Conservation (phyloP, 441 rosid genomes). For the Isatis lusitanica region DNA sequence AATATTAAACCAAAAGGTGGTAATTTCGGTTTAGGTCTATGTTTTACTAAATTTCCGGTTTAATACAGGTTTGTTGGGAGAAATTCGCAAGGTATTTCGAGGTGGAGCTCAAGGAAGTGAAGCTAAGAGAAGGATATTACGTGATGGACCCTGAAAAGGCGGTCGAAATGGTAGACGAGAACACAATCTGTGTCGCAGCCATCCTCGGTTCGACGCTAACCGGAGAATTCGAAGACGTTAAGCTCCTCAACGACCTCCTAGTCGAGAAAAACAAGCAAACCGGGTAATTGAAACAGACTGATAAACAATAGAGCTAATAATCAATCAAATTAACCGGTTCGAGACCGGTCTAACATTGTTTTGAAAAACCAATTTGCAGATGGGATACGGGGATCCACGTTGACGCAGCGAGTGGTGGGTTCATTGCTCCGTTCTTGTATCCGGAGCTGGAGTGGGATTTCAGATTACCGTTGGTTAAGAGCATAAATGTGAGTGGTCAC, state of each 20-base stretch:
- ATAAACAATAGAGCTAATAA: neutral
- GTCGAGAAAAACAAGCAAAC: constrained; percentile 47
- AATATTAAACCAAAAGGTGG: neutral
- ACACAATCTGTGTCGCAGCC: constrained; percentile 51
- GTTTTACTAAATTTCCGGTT: constrained; percentile 9
- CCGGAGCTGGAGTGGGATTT: constrained; percentile 59
- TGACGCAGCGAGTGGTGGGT: constrained; percentile 59
- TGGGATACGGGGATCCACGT: constrained; percentile 58
- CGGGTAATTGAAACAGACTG: constrained; percentile 22
- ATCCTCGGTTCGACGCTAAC: constrained; percentile 50
- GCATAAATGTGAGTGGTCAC: constrained; percentile 61
- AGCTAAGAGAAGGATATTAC: constrained; percentile 49
- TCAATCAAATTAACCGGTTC: neutral
- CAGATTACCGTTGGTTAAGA: constrained; percentile 50
- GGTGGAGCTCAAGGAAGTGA: constrained; percentile 58
- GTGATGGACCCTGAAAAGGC: constrained; percentile 52
- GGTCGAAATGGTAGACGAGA: constrained; percentile 50
- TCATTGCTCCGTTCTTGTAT: constrained; percentile 51
- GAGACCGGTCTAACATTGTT: neutral
- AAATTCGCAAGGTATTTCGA: constrained; percentile 58
- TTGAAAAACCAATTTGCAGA: constrained; percentile 30
- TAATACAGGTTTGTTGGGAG: constrained; percentile 51
- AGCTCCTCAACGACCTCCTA: constrained; percentile 47
- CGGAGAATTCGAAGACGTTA: constrained; percentile 53
- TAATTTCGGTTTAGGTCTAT: neutral